Evolutionary conservation across 257 asterid genomes (phyloP), one percentile per base, ranked within the genome.

Genomic region (Capsicum chinense): DNA sequence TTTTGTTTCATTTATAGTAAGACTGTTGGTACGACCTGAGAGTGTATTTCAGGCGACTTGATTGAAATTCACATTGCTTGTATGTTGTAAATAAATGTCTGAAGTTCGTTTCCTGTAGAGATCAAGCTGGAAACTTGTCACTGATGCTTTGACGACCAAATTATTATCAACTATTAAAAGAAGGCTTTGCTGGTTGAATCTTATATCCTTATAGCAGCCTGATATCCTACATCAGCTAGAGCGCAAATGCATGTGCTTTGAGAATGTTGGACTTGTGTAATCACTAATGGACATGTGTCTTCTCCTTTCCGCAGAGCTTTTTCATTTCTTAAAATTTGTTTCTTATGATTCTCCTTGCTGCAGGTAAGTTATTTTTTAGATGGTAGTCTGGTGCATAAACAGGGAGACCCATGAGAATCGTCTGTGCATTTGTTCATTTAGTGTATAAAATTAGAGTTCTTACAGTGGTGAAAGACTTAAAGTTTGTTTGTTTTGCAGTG

Each of bases 401-500:
- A 54, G 64, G 9, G 33, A 54, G 82, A 33, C 50, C 9, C 13
- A 3, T 26, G 50, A 78, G 21, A 33, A 9, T 35, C 33, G 5
- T 78, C 66, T 8, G 54, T 56, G 82, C 64, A 14, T 78, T 33
- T 54, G 26, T 78, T 33, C 66, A 15, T 54, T 78, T 39, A 68
- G 54, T 15, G 9, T 54, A 6, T 42, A 44, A 78, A 78, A 14
- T 56, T 78, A 33, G 66, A 78, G 82, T 56, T 14, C 50, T 4
- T 54, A 78, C 50, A 54, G 66, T 52, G 47, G 33, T 78, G 82
- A 26, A 47, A 15, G 64, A 54, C 64, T 54, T 81, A 14, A 79
- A 59, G 79, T 70, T 59, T 81, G 37, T 60, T 73, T 64, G 68
- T 63, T 78, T 85, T 83, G 86, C 91, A 95, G 97, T 93, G 98